Percentiles rank a stretch among this genome's conserved stretches.
Conservation (phyloP, 495 filamentous ascomycete species). For the Penicillium paxilli region DNA sequence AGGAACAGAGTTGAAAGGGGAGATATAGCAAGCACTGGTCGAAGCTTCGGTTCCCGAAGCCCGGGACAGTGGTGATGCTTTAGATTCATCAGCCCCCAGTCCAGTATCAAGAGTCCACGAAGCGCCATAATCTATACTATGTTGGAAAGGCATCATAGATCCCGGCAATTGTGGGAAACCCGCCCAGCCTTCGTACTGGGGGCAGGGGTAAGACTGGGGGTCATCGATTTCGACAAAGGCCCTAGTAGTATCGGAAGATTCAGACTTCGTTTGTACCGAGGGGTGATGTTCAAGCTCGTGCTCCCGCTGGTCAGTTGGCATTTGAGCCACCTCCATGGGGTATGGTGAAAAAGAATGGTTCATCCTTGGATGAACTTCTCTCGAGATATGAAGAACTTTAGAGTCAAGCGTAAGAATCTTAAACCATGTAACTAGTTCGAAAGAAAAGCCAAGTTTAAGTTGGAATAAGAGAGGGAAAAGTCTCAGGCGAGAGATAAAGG, state of each 20-base stretch:
- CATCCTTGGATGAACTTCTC: conserved; percentile 18
- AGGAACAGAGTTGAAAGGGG: conserved; percentile 2
- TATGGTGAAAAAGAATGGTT: conserved; percentile 20
- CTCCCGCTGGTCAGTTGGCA: conserved; percentile 29
- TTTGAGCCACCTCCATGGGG: conserved; percentile 19
- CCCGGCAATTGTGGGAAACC: conserved; percentile 25
- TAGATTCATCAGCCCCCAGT: conserved; percentile 8
- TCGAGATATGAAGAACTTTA: neutral
- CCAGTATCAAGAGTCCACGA: conserved; percentile 3
- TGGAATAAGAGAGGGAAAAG: too few relatives aligned
- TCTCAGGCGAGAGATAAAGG: conserved; percentile 1
- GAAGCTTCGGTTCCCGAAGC: conserved; percentile 7
- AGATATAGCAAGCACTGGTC: neutral
- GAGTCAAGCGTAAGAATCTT: conserved; percentile 9
- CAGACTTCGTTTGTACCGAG: conserved; percentile 21
- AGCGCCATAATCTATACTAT: conserved; percentile 9
- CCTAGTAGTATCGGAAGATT: conserved; percentile 11
- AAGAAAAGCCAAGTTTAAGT: conserved; percentile 1
- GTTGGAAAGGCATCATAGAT: conserved; percentile 20
- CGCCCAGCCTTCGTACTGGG: conserved; percentile 21
- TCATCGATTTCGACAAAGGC: conserved; percentile 10
- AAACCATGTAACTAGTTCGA: conserved; percentile 5
- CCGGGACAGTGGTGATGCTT: conserved; percentile 12
- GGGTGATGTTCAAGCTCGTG: conserved; percentile 14
- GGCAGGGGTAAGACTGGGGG: conserved; percentile 18